Evolutionary conservation across 441 rosid species (phyloP), one percentile per base, ranked within the genome.

Genomic region (Gossypium schwendimanii): DNA sequence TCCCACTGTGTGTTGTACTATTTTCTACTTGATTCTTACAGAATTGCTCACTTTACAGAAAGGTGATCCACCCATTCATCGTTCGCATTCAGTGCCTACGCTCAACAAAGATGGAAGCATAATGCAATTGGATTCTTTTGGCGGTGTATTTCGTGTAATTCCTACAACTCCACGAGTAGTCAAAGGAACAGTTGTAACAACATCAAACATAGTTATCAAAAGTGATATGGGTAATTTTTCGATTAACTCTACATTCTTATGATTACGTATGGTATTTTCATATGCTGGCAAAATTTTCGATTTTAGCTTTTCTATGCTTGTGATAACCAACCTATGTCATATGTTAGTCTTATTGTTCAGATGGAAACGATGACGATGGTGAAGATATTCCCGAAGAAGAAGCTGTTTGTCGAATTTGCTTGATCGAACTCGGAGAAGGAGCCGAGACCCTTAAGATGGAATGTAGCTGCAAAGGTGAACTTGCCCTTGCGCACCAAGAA

Each of bases 391-490:
- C 84, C 1, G 89, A 86, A 82, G 94, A 87, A 79, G 85, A 89
- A 79, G 96, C 94, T 49, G 91, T 89, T 55, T 91, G 94, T 73
- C 82, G 96, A 77, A 89, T 91, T 77, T 91, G 94, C 83, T 73
- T 87, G 68, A 41, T 79, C 24, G 96, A 87, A 76, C 83, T 89
- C 10, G 88, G 87, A 53, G 96, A 89, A 82, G 89, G 89, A n/a
- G 82, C 70, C 5, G 89, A 88, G 20, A 84, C 92, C 45, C 85
- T 91, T 44, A 89, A 87, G 80, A 89, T 91, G 94, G 96, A 87
- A 79, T 89, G 96, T 78, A 85, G 94, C 82, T 91, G 94, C 85
- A 91, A 86, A 81, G 96, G 96, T 21, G 94, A 84, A 74, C 88
- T 91, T 61, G 89, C 88, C 17, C 82, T 91, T 21, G 94, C 91